phyloP scores from a whole-genome alignment of 129 eudicot genomes.

The Artemisia tridentata region DNA sequence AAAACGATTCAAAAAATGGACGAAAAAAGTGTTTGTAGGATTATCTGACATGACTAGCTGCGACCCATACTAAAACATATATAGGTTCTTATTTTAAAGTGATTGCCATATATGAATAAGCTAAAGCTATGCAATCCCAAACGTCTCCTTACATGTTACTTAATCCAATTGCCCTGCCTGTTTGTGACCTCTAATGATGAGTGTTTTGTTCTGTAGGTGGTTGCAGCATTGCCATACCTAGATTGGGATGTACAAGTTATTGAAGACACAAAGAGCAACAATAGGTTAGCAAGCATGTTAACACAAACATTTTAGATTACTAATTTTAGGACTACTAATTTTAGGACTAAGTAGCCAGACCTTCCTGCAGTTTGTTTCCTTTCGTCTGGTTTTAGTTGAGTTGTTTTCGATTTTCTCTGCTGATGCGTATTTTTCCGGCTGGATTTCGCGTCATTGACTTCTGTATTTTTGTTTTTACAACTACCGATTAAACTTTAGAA shows the following conservation, averaged over 20 bases:
- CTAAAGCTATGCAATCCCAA: too few relatives aligned
- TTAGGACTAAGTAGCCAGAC: too few relatives aligned
- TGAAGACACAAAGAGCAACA: slow-evolving; percentile 58
- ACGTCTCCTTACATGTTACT: too few relatives aligned
- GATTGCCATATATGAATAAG: too few relatives aligned
- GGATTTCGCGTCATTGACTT: not conserved
- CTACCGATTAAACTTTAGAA: too few relatives aligned
- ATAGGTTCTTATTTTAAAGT: too few relatives aligned
- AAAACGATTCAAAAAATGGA: not conserved
- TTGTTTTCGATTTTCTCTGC: too few relatives aligned
- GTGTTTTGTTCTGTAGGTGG: slow-evolving; percentile 46
- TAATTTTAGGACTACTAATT: too few relatives aligned
- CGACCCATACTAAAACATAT: too few relatives aligned
- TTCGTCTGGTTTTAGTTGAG: slow-evolving; percentile 11
- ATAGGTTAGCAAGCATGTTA: slow-evolving; percentile 12
- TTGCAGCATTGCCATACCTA: slow-evolving; percentile 86
- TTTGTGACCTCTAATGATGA: not conserved
- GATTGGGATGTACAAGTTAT: slow-evolving; percentile 83
- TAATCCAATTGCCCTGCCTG: not conserved
- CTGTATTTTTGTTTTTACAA: not conserved
- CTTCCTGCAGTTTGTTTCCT: slow-evolving; percentile 5
- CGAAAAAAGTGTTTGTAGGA: not conserved
- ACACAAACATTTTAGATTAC: slow-evolving; percentile 20
- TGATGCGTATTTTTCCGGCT: too few relatives aligned
- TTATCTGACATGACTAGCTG: too few relatives aligned